Percentiles rank a stretch among this genome's conserved stretches.
Evolutionary conservation across 169 alveolate genomes (phyloP).

Genomic region (Plasmodium coatneyi): DNA sequence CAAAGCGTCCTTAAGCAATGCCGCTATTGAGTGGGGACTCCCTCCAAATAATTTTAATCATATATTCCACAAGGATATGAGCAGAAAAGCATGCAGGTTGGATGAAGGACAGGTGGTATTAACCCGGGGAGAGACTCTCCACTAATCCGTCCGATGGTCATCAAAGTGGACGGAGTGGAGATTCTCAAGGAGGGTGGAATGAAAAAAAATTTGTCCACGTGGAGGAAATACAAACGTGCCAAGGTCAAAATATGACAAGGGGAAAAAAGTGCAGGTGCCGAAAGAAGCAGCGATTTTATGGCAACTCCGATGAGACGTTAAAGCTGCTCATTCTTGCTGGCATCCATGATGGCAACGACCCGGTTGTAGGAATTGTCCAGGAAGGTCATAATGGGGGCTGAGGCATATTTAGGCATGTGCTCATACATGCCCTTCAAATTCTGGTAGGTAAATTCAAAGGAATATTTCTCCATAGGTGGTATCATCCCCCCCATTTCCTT

Average conservation of each 20-base stretch:
- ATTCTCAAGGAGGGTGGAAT: not conserved
- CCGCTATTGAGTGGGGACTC: not conserved
- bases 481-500: not conserved
- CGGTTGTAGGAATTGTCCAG: slow-evolving; percentile 64
- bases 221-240: not conserved
- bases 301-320: not conserved
- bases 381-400: slow-evolving; percentile 63
- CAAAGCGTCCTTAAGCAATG: not conserved
- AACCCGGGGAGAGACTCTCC: not conserved
- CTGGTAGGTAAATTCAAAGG: slow-evolving; percentile 44
- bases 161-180: not conserved
- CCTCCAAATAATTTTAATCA: too few species aligned
- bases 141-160: not conserved
- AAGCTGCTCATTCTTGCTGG: slow-evolving; percentile 31
- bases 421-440: slow-evolving; percentile 35
- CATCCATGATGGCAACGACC: slow-evolving; percentile 32
- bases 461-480: slow-evolving; percentile 53
- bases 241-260: not conserved
- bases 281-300: not conserved
- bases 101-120: not conserved
- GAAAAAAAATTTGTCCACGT: not conserved
- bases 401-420: slow-evolving; percentile 55
- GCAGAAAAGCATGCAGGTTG: not conserved
- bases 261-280: not conserved
- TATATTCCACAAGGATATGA: not conserved